Evolutionary conservation across 2,329 filamentous ascomycete genomes (phyloP), one percentile per base, ranked within the genome.

Genomic region (Monilinia aucupariae): DNA sequence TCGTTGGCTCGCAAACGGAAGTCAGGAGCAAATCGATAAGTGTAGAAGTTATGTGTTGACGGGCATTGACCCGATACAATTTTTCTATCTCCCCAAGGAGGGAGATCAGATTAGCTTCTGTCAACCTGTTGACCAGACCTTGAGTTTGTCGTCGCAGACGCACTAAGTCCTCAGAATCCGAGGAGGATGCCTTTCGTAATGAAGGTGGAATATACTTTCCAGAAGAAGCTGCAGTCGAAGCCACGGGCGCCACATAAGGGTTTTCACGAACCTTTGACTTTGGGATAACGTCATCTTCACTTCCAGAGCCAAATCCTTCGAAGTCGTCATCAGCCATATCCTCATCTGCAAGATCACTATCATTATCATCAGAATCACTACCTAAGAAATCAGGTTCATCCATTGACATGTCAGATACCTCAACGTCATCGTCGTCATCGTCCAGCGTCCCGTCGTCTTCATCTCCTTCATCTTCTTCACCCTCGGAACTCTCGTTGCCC

Each of bases 151-250:
- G 85, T 64, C 86, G 86, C 56, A 99, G 78, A 47, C 89, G 86
- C 15, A 80, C 80, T 54, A 89, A 79, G 49, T 82, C 79, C 73
- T 96, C 89, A 1, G 83, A 81, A 67, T 90, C 86, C 0, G 85
- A 84, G 1, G 82, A 80, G 3, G 83, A 76, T 41, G 82, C 78
- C 68, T 82, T 86, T 53, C 92, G 85, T 60, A 94, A 78, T 1
- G 92, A 96, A 3, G 93, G 94, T 1, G 94, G 93, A 3, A 97
- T 82, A 70, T 99, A 99, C 82, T 96, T 96, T 7, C 80, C 80
- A n/a, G 79, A 73, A 37, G 81, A 79, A 22, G 79, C 73, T 48
- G 78, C 74, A 20, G 73, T 71, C 25, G 77, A 78, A 1, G 76
- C 75, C 2, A 78, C 74, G 5, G 93, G 93, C 3, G 93, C 89